Evolutionary conservation across 75 land plant species (phyloP).

Genomic region (Pinus tabuliformis): DNA sequence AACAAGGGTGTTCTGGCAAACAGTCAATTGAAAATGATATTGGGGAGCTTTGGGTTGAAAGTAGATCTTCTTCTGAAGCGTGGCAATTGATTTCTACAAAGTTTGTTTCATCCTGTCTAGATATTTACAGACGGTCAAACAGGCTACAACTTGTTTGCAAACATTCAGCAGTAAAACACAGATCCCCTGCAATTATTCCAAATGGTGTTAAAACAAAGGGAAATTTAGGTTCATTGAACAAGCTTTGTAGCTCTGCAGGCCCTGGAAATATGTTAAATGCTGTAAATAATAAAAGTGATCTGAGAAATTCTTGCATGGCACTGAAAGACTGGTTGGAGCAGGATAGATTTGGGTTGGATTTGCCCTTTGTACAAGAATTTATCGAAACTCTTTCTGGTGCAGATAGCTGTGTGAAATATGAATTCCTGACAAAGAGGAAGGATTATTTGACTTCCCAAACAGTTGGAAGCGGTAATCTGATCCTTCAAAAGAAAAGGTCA

Average conservation of each 20-base stretch:
- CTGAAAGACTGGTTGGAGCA: constrained; percentile 62
- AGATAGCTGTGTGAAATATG: constrained; percentile 34
- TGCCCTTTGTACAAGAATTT: constrained; percentile 75
- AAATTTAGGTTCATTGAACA: constrained; percentile 15
- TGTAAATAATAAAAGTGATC: constrained; percentile 16
- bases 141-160: constrained; percentile 36
- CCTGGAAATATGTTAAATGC: constrained; percentile 15
- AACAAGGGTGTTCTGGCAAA: too few relatives aligned
- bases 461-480: constrained; percentile 39
- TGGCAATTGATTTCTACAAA: constrained; percentile 57
- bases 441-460: constrained; percentile 15
- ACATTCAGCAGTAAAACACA: constrained; percentile 18
- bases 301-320: constrained; percentile 12
- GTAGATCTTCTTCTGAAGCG: constrained; percentile 50
- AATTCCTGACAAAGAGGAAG: constrained; percentile 20
- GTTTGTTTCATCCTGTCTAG: constrained; percentile 33
- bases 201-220: neutral
- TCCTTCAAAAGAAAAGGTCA: constrained; percentile 20
- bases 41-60: constrained; percentile 71
- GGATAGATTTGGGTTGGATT: constrained; percentile 88
- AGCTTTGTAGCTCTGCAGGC: constrained; percentile 33
- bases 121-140: constrained; percentile 32
- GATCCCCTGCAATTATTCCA: neutral
- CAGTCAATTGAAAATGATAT: constrained; percentile 30
- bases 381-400: constrained; percentile 58